These are phyloP conservation scores for Escovopsis sp. DNA, from an alignment of 2,329 filamentous ascomycete species.

Conservation along the genomic window DNA sequence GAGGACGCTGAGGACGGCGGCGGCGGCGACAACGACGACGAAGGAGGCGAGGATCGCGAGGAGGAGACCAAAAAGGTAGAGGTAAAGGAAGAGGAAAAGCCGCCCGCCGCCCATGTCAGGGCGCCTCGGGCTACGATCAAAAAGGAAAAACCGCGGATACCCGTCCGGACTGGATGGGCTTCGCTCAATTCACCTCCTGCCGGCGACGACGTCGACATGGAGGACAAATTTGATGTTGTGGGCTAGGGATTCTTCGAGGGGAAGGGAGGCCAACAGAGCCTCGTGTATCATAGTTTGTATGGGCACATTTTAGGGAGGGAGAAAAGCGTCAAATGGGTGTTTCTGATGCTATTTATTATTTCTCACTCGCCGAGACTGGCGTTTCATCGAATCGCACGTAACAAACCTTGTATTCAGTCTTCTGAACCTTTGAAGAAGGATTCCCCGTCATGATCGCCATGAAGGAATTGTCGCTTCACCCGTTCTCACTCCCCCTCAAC, in stretches of 20 bases:
- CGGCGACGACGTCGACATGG: slow-evolving; percentile 15
- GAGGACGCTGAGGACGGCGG: slow-evolving; percentile 21
- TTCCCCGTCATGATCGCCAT: too few relatives aligned
- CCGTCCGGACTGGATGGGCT: slow-evolving; percentile 19
- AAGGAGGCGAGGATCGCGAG: slow-evolving; percentile 9
- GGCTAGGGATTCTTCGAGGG: background rate
- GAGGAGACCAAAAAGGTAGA: slow-evolving; percentile 10
- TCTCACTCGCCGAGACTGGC: too few relatives aligned
- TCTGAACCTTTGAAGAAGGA: too few relatives aligned
- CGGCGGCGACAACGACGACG: slow-evolving; percentile 15
- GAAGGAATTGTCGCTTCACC: too few relatives aligned
- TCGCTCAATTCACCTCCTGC: slow-evolving; percentile 12
- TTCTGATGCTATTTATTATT: too few relatives aligned
- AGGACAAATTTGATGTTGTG: slow-evolving; percentile 21
- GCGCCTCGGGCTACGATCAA: background rate
- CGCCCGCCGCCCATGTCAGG: slow-evolving; percentile 1
- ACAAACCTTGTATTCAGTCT: too few relatives aligned
- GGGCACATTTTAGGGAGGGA: too few relatives aligned
- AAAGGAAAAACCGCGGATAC: slow-evolving; percentile 4
- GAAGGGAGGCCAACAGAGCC: background rate
- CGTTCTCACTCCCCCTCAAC: too few relatives aligned
- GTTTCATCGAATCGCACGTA: too few relatives aligned
- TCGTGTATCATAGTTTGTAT: background rate
- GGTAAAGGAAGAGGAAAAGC: slow-evolving; percentile 8
- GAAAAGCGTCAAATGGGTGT: too few relatives aligned